Evolutionary conservation across 2,329 filamentous ascomycete genomes (phyloP).

Genomic region (Hypoxylon sp.): DNA sequence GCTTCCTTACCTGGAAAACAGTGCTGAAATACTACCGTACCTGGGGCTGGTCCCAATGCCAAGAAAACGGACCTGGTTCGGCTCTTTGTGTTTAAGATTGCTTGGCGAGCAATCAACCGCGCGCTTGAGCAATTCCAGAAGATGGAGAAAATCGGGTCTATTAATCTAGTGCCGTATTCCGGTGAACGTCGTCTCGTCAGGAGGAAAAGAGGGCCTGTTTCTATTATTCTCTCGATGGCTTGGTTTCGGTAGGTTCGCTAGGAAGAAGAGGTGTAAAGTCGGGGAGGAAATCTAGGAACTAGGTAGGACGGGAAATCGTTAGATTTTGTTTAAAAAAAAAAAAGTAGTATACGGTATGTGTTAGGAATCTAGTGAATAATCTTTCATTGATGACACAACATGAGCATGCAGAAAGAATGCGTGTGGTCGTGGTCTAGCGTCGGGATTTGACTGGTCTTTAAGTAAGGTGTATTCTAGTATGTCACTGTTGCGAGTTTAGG

Average conservation of each 20-base stretch:
- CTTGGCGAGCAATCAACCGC: conserved; percentile 44
- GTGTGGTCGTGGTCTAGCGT: conserved; percentile 9
- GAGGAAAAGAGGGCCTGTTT: conserved; percentile 3
- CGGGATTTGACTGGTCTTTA: conserved; percentile 36
- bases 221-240: conserved; percentile 11
- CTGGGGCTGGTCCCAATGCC: conserved; percentile 39
- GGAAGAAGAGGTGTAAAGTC: conserved; percentile 13
- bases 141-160: conserved; percentile 32
- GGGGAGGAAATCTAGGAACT: conserved; percentile 27
- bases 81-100: conserved; percentile 27
- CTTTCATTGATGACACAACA: conserved; percentile 19
- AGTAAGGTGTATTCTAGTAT: conserved; percentile 7
- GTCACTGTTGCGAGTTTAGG: conserved; percentile 20
- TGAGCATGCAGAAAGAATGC: conserved; percentile 23
- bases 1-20: conserved; percentile 48
- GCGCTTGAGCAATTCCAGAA: conserved; percentile 41
- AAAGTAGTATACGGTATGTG: conserved; percentile 6
- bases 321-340: conserved; percentile 2
- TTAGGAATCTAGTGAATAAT: conserved; percentile 23
- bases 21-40: conserved; percentile 18
- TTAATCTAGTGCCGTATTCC: conserved; percentile 42
- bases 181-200: conserved; percentile 16
- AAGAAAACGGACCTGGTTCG: conserved; percentile 39
- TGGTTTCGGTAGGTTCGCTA: conserved; percentile 9
- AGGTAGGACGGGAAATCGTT: conserved; percentile 8